Conservation (phyloP, 2,329 filamentous ascomycete genomes). For the Talaromyces verruculosus region DNA sequence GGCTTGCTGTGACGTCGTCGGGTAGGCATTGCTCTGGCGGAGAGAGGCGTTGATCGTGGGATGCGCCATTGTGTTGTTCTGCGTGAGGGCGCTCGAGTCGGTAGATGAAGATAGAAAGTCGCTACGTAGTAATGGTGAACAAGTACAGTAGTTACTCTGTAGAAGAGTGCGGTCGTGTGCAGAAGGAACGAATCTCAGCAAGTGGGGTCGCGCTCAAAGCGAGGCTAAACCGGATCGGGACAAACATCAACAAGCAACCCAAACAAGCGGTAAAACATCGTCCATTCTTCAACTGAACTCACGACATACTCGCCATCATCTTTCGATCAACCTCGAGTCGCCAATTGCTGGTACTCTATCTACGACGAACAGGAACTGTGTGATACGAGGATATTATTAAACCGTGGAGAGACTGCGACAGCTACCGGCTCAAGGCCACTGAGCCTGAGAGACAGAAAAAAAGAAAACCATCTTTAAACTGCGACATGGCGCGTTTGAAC, state of each 20-base stretch:
- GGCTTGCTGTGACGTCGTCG: slow-evolving; percentile 48
- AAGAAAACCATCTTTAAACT: slow-evolving; percentile 17
- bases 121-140: background rate
- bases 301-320: background rate
- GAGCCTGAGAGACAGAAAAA: slow-evolving; percentile 7
- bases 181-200: background rate
- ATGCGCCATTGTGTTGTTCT: slow-evolving; percentile 7
- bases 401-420: background rate
- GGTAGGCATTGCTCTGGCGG: slow-evolving; percentile 33
- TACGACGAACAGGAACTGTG: background rate
- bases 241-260: slow-evolving; percentile 41
- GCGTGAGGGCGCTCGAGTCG: background rate
- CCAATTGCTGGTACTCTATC: background rate
- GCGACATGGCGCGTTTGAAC: slow-evolving; percentile 51
- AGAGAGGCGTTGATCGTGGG: slow-evolving; percentile 27
- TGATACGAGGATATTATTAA: background rate
- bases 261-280: slow-evolving; percentile 17
- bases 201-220: slow-evolving; percentile 9
- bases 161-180: too few relatives aligned
- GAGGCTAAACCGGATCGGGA: slow-evolving; percentile 34
- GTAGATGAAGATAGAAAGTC: background rate
- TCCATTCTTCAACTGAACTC: background rate
- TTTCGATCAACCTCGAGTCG: background rate
- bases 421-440: slow-evolving; percentile 1
- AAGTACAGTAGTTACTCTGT: too few relatives aligned